A percentile compares a stretch with the other conserved stretches of the same genome.
Evolutionary conservation across 805 yeast species (phyloP).

Genomic region (Clavispora asparagi): DNA sequence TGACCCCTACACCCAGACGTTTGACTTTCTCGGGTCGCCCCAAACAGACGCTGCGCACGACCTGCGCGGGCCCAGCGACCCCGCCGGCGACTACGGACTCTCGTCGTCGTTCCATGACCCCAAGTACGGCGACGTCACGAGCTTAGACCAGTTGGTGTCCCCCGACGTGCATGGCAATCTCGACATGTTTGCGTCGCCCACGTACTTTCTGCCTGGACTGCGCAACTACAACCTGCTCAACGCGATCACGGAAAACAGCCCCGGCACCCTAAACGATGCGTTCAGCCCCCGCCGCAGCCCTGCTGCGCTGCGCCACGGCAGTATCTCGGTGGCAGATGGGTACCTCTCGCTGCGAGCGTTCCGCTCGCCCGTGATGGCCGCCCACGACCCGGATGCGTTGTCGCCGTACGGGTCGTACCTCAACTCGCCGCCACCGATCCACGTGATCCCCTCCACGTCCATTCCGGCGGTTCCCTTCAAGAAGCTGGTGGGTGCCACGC

Average conservation of each 20-base stretch:
- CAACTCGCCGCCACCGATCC: constrained; percentile 32
- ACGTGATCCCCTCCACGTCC: constrained; percentile 17
- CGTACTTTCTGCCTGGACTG: constrained; percentile 38
- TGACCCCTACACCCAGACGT: constrained; percentile 14
- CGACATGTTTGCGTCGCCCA: constrained; percentile 27
- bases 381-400: constrained; percentile 23
- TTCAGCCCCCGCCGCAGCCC: constrained; percentile 22
- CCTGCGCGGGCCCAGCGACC: background rate
- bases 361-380: constrained; percentile 26
- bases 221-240: constrained; percentile 25
- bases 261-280: constrained; percentile 11
- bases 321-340: constrained; percentile 27
- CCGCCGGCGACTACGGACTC: background rate
- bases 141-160: constrained; percentile 34
- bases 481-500: constrained; percentile 8
- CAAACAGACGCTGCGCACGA: constrained; percentile 6
- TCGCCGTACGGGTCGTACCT: constrained; percentile 32
- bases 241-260: constrained; percentile 28
- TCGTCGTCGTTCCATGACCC: background rate
- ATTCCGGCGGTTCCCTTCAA: constrained; percentile 16
- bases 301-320: constrained; percentile 22
- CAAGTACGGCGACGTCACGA: constrained; percentile 9
- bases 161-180: constrained; percentile 20
- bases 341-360: constrained; percentile 34
- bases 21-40: constrained; percentile 15